A percentile compares a stretch with the other conserved stretches of the same genome.
These are phyloP conservation scores for Ceratobasidium sp. DNA, from an alignment of 1,284 basidiomycete species.

Conservation along the genomic window DNA sequence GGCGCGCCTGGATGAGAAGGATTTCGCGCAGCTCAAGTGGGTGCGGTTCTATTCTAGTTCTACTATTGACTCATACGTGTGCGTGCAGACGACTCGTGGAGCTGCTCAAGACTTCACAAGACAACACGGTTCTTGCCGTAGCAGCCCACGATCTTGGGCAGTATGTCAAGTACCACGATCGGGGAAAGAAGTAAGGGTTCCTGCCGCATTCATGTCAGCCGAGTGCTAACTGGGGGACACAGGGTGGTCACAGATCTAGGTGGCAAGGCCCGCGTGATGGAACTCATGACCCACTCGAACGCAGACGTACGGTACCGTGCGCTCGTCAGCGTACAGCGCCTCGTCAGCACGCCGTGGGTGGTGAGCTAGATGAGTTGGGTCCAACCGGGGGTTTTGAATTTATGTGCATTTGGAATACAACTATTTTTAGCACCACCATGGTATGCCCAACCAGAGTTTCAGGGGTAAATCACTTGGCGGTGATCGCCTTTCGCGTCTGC, in stretches of 20 bases:
- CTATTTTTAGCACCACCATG: slow-evolving; percentile 6
- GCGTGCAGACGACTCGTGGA: slow-evolving; percentile 62
- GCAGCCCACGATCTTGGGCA: slow-evolving; percentile 93
- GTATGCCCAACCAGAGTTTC: not conserved
- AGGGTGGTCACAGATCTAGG: slow-evolving; percentile 85
- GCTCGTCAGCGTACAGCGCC: slow-evolving; percentile 82
- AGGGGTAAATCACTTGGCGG: slow-evolving; percentile 54
- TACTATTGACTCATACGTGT: not conserved
- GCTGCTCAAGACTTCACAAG: slow-evolving; percentile 74
- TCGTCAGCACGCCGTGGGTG: slow-evolving; percentile 82
- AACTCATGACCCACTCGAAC: slow-evolving; percentile 90
- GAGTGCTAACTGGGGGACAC: slow-evolving; percentile 26
- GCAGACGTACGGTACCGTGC: slow-evolving; percentile 93
- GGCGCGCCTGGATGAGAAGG: slow-evolving; percentile 80
- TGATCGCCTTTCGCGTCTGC: slow-evolving; percentile 63
- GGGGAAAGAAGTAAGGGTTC: slow-evolving; percentile 82
- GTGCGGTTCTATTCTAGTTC: slow-evolving; percentile 43
- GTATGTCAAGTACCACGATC: slow-evolving; percentile 90
- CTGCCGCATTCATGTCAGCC: not conserved
- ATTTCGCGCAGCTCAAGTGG: slow-evolving; percentile 83
- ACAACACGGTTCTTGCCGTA: slow-evolving; percentile 84
- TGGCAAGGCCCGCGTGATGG: slow-evolving; percentile 92
- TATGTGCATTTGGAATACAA: slow-evolving; percentile 40
- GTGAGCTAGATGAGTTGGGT: not conserved
- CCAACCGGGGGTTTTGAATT: not conserved